A percentile compares a stretch with the other conserved stretches of the same genome.
Conservation (phyloP, 768 basidiomycete species). For the Mrakia frigida region DNA sequence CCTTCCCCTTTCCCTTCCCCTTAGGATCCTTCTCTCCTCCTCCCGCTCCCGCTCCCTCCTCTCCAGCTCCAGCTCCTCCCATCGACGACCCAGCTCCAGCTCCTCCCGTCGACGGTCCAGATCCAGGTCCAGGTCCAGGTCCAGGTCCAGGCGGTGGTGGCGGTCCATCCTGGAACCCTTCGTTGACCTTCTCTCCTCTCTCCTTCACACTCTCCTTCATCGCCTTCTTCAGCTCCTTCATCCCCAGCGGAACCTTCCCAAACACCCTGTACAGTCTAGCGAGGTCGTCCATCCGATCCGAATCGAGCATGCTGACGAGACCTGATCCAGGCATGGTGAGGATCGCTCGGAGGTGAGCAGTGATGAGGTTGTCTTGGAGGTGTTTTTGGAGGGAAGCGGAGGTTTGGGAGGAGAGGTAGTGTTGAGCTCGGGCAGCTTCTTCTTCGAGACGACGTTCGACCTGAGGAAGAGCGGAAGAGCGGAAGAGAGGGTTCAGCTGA, state of each 20-base stretch:
- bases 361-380: conserved; percentile 69
- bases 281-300: conserved; percentile 68
- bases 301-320: conserved; percentile 77
- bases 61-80: conserved; percentile 32
- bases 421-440: conserved; percentile 75
- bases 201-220: conserved; percentile 66
- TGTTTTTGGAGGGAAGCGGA: conserved; percentile 63
- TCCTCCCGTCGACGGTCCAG: background rate
- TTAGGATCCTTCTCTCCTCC: conserved; percentile 42
- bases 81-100: conserved; percentile 12
- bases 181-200: conserved; percentile 76
- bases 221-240: conserved; percentile 58
- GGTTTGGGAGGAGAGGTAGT: conserved; percentile 77
- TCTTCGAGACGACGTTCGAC: conserved; percentile 72
- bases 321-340: conserved; percentile 79
- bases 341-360: conserved; percentile 67
- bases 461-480: conserved; percentile 48
- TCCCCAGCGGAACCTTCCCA: conserved; percentile 53
- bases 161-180: conserved; percentile 37
- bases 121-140: too few relatives aligned
- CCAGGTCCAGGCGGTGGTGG: too few relatives aligned
- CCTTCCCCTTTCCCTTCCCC: conserved; percentile 54
- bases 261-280: conserved; percentile 73
- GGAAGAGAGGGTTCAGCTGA: background rate
- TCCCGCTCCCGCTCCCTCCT: conserved; percentile 43